Percentiles rank a stretch among this genome's conserved stretches.
These are phyloP conservation scores for Huntiella moniliformis DNA, from an alignment of 2,329 filamentous ascomycete genomes.

Conservation along the genomic window DNA sequence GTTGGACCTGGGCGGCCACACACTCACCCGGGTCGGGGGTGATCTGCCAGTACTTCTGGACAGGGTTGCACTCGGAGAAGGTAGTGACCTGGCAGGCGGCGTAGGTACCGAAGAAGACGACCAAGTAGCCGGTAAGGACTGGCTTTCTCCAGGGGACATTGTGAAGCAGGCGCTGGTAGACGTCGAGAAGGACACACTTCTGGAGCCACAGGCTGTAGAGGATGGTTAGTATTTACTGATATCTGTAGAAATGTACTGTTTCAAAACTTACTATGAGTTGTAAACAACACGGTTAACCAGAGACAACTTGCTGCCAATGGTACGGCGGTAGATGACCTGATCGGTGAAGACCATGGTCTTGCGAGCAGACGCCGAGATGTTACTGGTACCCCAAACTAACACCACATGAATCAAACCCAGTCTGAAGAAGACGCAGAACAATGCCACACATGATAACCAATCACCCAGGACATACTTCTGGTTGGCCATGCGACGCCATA, in stretches of 20 bases:
- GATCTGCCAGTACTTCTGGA: slow-evolving; percentile 38
- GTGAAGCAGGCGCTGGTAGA: slow-evolving; percentile 15
- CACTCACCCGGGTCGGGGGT: slow-evolving; percentile 23
- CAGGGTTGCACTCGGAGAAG: slow-evolving; percentile 24
- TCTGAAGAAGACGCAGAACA: slow-evolving; percentile 17
- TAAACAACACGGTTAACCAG: slow-evolving; percentile 19
- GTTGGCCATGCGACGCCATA: slow-evolving; percentile 13
- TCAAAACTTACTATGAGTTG: slow-evolving; percentile 19
- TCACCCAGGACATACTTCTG: slow-evolving; percentile 14
- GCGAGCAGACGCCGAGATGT: slow-evolving; percentile 16
- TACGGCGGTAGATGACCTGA: slow-evolving; percentile 18
- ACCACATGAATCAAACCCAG: slow-evolving; percentile 19
- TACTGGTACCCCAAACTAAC: slow-evolving; percentile 21
- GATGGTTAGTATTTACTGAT: neutral
- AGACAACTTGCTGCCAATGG: slow-evolving; percentile 19
- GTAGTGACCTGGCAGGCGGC: slow-evolving; percentile 18
- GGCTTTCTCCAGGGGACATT: slow-evolving; percentile 15
- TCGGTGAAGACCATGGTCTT: slow-evolving; percentile 16
- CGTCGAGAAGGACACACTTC: slow-evolving; percentile 16
- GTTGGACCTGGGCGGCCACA: slow-evolving; percentile 17
- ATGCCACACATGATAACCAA: slow-evolving; percentile 22
- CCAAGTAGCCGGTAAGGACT: slow-evolving; percentile 15
- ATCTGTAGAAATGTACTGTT: neutral
- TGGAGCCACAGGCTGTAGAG: slow-evolving; percentile 16
- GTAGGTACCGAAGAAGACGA: slow-evolving; percentile 17